A percentile compares a stretch with the other conserved stretches of the same genome.
These are phyloP conservation scores for Populus trichocarpa DNA, from an alignment of 441 rosid species.

Conservation along the genomic window DNA sequence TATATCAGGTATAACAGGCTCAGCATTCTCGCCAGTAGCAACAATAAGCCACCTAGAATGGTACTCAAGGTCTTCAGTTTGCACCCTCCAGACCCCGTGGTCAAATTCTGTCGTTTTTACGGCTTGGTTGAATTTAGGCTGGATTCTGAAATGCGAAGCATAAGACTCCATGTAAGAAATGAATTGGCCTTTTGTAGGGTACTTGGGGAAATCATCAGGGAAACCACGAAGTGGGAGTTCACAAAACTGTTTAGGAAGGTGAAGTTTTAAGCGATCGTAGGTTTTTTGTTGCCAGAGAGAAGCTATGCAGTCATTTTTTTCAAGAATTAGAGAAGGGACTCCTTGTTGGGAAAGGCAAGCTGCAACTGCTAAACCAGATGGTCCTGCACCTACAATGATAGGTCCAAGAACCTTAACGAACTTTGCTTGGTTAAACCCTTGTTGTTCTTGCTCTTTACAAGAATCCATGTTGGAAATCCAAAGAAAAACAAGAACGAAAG, in stretches of 20 bases:
- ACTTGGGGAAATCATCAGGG: conserved; percentile 67
- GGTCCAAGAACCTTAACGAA: conserved; percentile 43
- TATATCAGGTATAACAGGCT: conserved; percentile 65
- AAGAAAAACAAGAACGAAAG: conserved; percentile 13
- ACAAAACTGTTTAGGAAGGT: conserved; percentile 83
- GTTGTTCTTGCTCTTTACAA: conserved; percentile 21
- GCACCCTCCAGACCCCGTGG: conserved; percentile 60
- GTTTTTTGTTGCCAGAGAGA: conserved; percentile 80
- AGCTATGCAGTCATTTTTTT: conserved; percentile 72
- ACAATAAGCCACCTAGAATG: conserved; percentile 71
- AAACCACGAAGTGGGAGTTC: conserved; percentile 66
- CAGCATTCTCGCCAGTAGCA: conserved; percentile 95
- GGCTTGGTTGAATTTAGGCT: conserved; percentile 57
- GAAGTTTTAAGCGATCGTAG: conserved; percentile 86
- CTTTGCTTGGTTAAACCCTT: conserved; percentile 6
- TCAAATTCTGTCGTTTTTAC: conserved; percentile 56
- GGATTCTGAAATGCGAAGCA: conserved; percentile 64
- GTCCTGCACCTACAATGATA: conserved; percentile 93
- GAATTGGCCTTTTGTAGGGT: conserved; percentile 72
- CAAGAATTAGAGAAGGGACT: conserved; percentile 67
- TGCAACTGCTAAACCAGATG: conserved; percentile 77
- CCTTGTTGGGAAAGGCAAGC: conserved; percentile 66
- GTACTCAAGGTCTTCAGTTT: conserved; percentile 52
- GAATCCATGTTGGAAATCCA: conserved; percentile 38
- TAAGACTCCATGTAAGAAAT: conserved; percentile 73